A percentile compares a stretch with the other conserved stretches of the same genome.
Conservation (phyloP, 306 rosid species). For the Cicer cuneatum region DNA sequence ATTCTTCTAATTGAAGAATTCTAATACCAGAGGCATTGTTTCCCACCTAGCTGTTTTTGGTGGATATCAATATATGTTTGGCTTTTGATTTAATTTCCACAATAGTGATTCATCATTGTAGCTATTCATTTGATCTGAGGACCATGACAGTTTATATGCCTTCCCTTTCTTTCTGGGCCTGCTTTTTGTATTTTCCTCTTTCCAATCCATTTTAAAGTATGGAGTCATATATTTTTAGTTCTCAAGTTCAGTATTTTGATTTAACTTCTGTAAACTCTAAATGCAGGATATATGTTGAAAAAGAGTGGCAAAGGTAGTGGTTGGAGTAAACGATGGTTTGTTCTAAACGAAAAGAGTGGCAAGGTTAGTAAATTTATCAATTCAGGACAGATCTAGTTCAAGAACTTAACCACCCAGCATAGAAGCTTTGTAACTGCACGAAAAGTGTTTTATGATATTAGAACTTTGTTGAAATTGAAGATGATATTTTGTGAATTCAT, state of each 20-base stretch:
- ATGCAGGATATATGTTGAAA: slow-evolving; percentile 63
- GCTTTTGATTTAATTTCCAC: slow-evolving; percentile 18
- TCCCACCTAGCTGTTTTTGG: slow-evolving; percentile 16
- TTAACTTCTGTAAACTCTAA: slow-evolving; percentile 38
- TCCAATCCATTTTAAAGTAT: slow-evolving; percentile 17
- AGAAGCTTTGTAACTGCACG: slow-evolving; percentile 28
- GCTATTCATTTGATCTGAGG: slow-evolving; percentile 11
- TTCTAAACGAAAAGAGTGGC: slow-evolving; percentile 63
- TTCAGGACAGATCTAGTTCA: slow-evolving; percentile 21
- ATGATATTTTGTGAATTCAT: slow-evolving; percentile 23
- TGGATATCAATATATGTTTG: slow-evolving; percentile 24
- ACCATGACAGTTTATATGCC: slow-evolving; percentile 29
- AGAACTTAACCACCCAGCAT: slow-evolving; percentile 14
- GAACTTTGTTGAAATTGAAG: slow-evolving; percentile 16
- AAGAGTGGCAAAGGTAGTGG: slow-evolving; percentile 61
- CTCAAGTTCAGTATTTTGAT: slow-evolving; percentile 26
- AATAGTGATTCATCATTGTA: slow-evolving; percentile 7
- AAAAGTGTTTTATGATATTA: slow-evolving; percentile 12
- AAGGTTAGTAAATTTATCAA: slow-evolving; percentile 55
- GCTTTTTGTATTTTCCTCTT: slow-evolving; percentile 9
- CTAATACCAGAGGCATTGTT: slow-evolving; percentile 18
- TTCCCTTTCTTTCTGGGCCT: slow-evolving; percentile 22
- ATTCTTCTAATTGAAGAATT: slow-evolving; percentile 12
- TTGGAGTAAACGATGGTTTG: slow-evolving; percentile 69
- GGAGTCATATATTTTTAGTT: slow-evolving; percentile 31